Base-by-base conservation (phyloP, 73 alveolate genomes). In the Durusdinium trenchii region DNA sequence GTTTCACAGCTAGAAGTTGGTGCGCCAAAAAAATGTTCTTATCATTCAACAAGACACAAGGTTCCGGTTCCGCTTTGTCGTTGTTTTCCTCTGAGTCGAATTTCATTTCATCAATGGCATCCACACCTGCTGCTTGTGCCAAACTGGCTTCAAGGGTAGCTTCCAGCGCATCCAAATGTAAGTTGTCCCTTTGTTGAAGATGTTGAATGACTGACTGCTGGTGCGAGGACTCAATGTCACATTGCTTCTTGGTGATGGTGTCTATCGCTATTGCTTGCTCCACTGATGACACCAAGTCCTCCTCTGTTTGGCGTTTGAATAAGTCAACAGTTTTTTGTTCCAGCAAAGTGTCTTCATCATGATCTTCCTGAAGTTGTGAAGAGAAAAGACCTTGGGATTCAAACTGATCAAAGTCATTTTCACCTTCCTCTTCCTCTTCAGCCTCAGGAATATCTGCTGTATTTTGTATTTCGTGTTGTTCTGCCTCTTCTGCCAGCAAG, bases 401-500 rank as follows among this genome's bases (percentile, higher is more conserved):
- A 54, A 84, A 84, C 6, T 36, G 50, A 43, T 16, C 61, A 76
- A 2, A 12, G 35, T 51, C 94, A 48, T 47, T 57, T 1, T n/a
- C 79, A 50, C 48, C 92, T 2, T 48, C 92, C 1, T n/a, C 57
- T 16, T 36, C 35, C 36, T 1, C 57, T 9, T 84, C 92, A 14
- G 32, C 43, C 20, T 28, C 71, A 7, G 3, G 38, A 48, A 3
- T 40, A 6, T 36, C 78, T 35, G n/a, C 43, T 35, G 51, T n/a
- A 6, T 14, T 16, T n/a, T 28, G 67, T 50, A 7, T 9, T 28
- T 36, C 16, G 9, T 67, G 46, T 12, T 30, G 23, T 52, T 84
- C 94, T 51, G 94, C 79, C 45, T 84, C 94, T 52, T 84, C 78
- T 9, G 61, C 94, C 4, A 84, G 78, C 42, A 84, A 40, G 36